Percentiles rank a stretch among this genome's conserved stretches.
These are phyloP conservation scores for Colletotrichum caudatum DNA, from an alignment of 2,329 filamentous ascomycete species.

Conservation along the genomic window DNA sequence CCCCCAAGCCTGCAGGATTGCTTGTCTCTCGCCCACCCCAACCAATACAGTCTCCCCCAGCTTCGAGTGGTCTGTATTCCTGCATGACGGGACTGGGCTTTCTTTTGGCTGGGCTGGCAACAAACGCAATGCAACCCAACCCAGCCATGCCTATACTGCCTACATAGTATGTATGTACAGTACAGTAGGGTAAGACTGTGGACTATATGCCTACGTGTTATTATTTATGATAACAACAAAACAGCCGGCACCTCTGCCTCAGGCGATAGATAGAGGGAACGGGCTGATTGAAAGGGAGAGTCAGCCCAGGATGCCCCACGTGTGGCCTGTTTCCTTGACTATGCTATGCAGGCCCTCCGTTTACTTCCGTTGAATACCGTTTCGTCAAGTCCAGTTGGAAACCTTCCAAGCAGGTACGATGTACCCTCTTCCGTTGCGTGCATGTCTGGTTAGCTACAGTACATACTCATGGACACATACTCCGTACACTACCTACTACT, in stretches of 20 bases:
- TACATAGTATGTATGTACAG: neutral
- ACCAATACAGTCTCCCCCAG: neutral
- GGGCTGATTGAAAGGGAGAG: slow-evolving; percentile 3
- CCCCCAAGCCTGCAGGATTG: slow-evolving; percentile 13
- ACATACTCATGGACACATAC: neutral
- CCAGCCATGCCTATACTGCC: slow-evolving; percentile 8
- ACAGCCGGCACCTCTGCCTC: slow-evolving; percentile 14
- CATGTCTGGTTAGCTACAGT: neutral
- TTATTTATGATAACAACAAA: neutral
- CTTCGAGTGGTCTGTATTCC: slow-evolving; percentile 17
- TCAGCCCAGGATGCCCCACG: slow-evolving; percentile 17
- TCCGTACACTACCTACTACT: no score
- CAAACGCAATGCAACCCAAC: slow-evolving; percentile 33
- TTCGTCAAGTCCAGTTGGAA: neutral
- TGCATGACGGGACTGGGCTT: slow-evolving; percentile 14
- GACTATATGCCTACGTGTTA: neutral
- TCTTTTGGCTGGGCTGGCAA: slow-evolving; percentile 24
- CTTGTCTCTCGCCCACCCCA: slow-evolving; percentile 9
- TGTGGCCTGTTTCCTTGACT: slow-evolving; percentile 20
- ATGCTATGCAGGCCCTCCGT: neutral
- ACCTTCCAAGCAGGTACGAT: neutral
- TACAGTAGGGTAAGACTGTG: neutral
- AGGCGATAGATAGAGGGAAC: neutral
- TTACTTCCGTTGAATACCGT: slow-evolving; percentile 9
- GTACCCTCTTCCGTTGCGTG: no score